Base-by-base conservation (phyloP, 495 filamentous ascomycete species). In the Elasticomyces elasticus region DNA sequence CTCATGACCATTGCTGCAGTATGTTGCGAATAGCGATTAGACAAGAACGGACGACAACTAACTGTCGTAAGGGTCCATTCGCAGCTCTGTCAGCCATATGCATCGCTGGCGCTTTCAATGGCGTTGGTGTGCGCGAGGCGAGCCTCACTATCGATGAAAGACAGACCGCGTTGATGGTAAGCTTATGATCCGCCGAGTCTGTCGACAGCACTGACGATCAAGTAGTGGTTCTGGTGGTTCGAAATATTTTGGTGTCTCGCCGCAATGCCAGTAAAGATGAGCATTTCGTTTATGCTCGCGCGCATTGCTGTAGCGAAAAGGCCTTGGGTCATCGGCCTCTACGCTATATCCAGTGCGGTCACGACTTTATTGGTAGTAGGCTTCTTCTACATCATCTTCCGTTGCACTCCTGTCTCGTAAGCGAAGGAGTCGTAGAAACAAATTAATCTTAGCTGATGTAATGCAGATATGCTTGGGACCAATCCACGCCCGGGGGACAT, bases 231-330 rank as follows among this genome's bases (percentile, higher is more conserved):
- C 41, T 54, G 23, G 24, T 23, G 45, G 12, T 54, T 54, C 51
- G 51, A 54, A 47, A 23, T 54, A 7, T 24, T 54, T 9, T 54
- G 42, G 40, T 54, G 51, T 23, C 5, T 54, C 3, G 51, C 51
- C 5, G 28, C 30, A 9, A 47, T 54, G 4, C 40, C 42, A 7
- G 30, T 47, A 23, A 54, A 54, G 42, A 12, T 54, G 12, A 47
- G 51, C 51, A 54, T 54, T 41, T 27, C 51, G 24, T 47, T 54
- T 22, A 54, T 54, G 51, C 51, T 54, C 7, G 30, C 4, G n/a
- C 38, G 51, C 23, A 47, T 54, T n/a, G 51, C 51, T 33, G 51
- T 17, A 7, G 24, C 42, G 6, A 54, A 46, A 22, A 9, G 30
- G 9, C n/a, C 20, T 5, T 54, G 22, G 38, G 42, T 37, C 17